These are phyloP conservation scores for Stygiomarasmius scandens DNA, from an alignment of 1,284 basidiomycete species.

Conservation along the genomic window DNA sequence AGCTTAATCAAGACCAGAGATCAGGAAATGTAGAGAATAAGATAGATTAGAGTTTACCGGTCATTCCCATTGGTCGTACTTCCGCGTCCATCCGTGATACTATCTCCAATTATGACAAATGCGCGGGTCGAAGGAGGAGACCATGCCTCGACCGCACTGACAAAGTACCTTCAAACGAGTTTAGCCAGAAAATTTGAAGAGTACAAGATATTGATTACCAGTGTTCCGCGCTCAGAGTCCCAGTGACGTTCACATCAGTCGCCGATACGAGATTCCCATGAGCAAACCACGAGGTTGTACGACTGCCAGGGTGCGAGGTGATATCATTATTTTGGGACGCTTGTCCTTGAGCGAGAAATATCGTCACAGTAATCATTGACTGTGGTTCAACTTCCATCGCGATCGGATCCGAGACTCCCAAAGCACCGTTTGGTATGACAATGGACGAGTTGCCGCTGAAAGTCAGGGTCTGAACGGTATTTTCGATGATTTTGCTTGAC, in stretches of 20 bases:
- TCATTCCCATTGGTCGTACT: conserved; percentile 42
- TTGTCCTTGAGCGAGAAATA: conserved; percentile 46
- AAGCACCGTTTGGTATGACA: conserved; percentile 46
- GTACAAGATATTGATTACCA: conserved; percentile 30
- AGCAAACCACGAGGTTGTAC: conserved; percentile 46
- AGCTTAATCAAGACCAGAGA: conserved; percentile 33
- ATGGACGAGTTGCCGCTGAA: conserved; percentile 46
- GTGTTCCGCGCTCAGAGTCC: conserved; percentile 36
- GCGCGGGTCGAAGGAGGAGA: conserved; percentile 31
- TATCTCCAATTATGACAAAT: conserved; percentile 51
- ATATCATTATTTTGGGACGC: conserved; percentile 39
- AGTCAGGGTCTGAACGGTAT: conserved; percentile 40
- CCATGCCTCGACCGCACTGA: conserved; percentile 47
- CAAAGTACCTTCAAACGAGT: conserved; percentile 39
- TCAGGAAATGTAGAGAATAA: too few species aligned
- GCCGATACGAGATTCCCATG: conserved; percentile 42
- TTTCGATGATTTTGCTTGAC: conserved; percentile 34
- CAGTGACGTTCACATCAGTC: conserved; percentile 35
- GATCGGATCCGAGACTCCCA: conserved; percentile 49
- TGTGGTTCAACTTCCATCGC: conserved; percentile 39
- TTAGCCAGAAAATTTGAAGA: background rate
- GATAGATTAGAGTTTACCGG: conserved; percentile 26
- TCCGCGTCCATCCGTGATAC: conserved; percentile 48
- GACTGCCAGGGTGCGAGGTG: conserved; percentile 52
- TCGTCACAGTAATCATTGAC: conserved; percentile 40